phyloP scores from a whole-genome alignment of 148 eudicot species.

The Talinum fruticosum region DNA sequence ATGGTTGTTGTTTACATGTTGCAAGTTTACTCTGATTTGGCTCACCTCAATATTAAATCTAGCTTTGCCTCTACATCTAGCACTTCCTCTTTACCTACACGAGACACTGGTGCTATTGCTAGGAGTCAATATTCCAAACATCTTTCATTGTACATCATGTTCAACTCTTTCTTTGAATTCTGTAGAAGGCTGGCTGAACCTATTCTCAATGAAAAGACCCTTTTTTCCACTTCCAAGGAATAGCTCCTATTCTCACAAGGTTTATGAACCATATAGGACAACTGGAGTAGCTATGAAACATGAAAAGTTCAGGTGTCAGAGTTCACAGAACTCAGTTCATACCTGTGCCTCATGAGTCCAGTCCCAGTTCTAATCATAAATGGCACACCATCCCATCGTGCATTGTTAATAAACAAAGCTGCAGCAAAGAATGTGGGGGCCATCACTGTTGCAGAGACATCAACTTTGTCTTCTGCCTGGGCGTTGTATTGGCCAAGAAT shows the following conservation, averaged over 20 bases:
- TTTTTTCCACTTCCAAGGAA: neutral
- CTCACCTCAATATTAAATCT: too few relatives aligned
- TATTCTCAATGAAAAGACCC: neutral
- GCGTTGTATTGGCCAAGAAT: slow-evolving; percentile 39
- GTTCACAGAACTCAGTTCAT: neutral
- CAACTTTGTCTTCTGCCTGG: slow-evolving; percentile 22
- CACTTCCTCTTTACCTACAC: too few relatives aligned
- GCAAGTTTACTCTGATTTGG: too few relatives aligned
- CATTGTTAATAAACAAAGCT: slow-evolving; percentile 35
- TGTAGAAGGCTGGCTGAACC: neutral
- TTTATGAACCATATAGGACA: neutral
- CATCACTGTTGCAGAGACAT: slow-evolving; percentile 20
- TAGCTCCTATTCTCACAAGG: neutral
- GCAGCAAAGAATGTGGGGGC: slow-evolving; percentile 39
- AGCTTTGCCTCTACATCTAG: too few relatives aligned
- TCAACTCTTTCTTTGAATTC: too few relatives aligned
- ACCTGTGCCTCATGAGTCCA: slow-evolving; percentile 30
- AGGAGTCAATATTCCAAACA: neutral
- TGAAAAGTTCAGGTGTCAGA: neutral
- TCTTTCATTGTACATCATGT: too few relatives aligned
- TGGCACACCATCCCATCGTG: slow-evolving; percentile 46
- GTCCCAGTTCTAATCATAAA: slow-evolving; percentile 35
- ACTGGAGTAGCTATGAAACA: neutral
- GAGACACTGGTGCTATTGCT: too few relatives aligned
- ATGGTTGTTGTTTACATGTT: too few relatives aligned